A percentile compares a stretch with the other conserved stretches of the same genome.
Conservation (phyloP, 495 filamentous ascomycete species). For the Penicillium tannophilum region DNA sequence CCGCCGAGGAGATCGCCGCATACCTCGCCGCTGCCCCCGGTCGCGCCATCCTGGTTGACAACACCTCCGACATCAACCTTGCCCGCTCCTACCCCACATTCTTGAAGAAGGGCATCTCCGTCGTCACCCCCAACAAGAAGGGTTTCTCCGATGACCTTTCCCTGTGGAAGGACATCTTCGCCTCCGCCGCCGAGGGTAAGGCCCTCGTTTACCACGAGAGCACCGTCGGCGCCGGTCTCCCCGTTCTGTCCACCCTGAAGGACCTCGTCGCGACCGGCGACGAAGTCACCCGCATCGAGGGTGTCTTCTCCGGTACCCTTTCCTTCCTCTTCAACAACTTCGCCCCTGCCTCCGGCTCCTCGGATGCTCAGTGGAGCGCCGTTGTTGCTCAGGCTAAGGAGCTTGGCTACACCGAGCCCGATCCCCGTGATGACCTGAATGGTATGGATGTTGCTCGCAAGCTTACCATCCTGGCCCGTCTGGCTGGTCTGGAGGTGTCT, state of each 20-base stretch:
- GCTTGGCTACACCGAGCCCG: slow-evolving; percentile 95
- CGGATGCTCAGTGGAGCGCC: slow-evolving; percentile 72
- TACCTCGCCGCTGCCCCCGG: slow-evolving; percentile 72
- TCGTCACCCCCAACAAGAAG: slow-evolving; percentile 98
- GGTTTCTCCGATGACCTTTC: slow-evolving; percentile 77
- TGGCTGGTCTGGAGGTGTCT: slow-evolving; percentile 76
- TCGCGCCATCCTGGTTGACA: slow-evolving; percentile 83
- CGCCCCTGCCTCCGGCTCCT: slow-evolving; percentile 66
- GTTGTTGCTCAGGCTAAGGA: slow-evolving; percentile 90
- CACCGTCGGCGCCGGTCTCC: slow-evolving; percentile 88
- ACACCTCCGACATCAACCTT: slow-evolving; percentile 82
- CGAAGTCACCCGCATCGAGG: slow-evolving; percentile 83
- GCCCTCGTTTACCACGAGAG: slow-evolving; percentile 91
- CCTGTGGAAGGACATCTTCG: slow-evolving; percentile 83
- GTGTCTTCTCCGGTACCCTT: slow-evolving; percentile 95
- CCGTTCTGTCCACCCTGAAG: slow-evolving; percentile 85
- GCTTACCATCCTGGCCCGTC: slow-evolving; percentile 85
- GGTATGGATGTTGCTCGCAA: slow-evolving; percentile 97
- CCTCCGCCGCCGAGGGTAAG: slow-evolving; percentile 58
- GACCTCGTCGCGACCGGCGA: slow-evolving; percentile 91
- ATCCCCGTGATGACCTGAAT: slow-evolving; percentile 94
- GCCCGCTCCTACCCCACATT: slow-evolving; percentile 78
- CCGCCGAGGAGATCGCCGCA: slow-evolving; percentile 66
- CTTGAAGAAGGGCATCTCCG: slow-evolving; percentile 74
- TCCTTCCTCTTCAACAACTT: slow-evolving; percentile 97